Percentiles rank a stretch among this genome's conserved stretches.
Evolutionary conservation across 768 basidiomycete species (phyloP).

Genomic region (Sarcodon sp.): DNA sequence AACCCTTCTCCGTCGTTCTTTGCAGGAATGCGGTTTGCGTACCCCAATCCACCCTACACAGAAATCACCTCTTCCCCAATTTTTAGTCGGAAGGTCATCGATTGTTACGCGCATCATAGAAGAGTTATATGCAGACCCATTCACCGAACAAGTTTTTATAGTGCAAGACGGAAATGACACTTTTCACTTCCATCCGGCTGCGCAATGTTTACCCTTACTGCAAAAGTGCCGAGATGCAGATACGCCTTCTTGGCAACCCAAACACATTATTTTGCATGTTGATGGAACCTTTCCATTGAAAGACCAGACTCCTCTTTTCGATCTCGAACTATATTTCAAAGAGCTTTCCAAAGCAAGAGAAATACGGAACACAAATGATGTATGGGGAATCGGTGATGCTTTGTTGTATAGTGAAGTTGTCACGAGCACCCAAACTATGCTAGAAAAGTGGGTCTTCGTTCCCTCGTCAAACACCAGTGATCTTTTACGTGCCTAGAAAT

Average conservation of each 20-base stretch:
- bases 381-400: conserved; percentile 61
- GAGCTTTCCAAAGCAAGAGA: conserved; percentile 26
- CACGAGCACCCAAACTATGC: conserved; percentile 89
- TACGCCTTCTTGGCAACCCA: conserved; percentile 28
- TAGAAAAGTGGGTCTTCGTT: conserved; percentile 61
- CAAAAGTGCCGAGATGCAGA: conserved; percentile 13
- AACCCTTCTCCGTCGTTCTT: conserved; percentile 18
- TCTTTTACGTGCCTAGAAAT: conserved; percentile 40
- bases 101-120: conserved; percentile 25
- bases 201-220: conserved; percentile 20
- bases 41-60: conserved; percentile 19
- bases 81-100: conserved; percentile 34
- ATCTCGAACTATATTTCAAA: conserved; percentile 45
- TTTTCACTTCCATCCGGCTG: conserved; percentile 41
- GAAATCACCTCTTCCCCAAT: conserved; percentile 35
- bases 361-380: conserved; percentile 11
- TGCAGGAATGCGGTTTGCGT: conserved; percentile 23
- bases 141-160: neutral
- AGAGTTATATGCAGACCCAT: conserved; percentile 16
- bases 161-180: conserved; percentile 62
- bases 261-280: conserved; percentile 39
- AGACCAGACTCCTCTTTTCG: conserved; percentile 62
- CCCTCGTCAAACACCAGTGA: neutral
- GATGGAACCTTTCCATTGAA: conserved; percentile 33
- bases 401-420: conserved; percentile 82